Conservation (phyloP, 306 rosid species). For the Rosa multiflora region DNA sequence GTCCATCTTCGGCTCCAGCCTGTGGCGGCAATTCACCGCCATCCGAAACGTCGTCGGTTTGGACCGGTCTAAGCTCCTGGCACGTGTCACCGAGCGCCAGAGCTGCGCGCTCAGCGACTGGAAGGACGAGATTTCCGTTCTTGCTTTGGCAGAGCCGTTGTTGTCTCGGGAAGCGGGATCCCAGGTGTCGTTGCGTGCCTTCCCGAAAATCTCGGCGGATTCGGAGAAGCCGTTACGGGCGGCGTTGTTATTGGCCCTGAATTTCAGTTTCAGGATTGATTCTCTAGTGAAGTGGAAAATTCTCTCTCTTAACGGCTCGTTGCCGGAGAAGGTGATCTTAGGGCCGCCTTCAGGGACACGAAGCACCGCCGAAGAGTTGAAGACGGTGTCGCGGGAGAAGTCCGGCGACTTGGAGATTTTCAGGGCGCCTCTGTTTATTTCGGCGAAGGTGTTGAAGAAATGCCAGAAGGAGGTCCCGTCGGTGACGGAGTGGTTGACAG, state of each 20-base stretch:
- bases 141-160: constrained; percentile 17
- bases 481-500: constrained; percentile 66
- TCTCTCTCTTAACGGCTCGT: constrained; percentile 60
- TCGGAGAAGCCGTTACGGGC: constrained; percentile 32
- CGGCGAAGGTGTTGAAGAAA: constrained; percentile 87
- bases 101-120: constrained; percentile 82
- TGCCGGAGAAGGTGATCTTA: constrained; percentile 44
- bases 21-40: constrained; percentile 93
- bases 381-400: constrained; percentile 50
- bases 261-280: constrained; percentile 43
- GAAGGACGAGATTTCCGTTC: constrained; percentile 67
- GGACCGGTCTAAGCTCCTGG: constrained; percentile 39
- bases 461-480: constrained; percentile 95
- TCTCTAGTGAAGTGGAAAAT: constrained; percentile 62
- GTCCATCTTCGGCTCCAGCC: constrained; percentile 64
- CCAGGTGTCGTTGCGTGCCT: constrained; percentile 51
- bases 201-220: constrained; percentile 37
- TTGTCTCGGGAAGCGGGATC: constrained; percentile 20
- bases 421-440: constrained; percentile 41
- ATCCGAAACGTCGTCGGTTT: constrained; percentile 81
- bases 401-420: constrained; percentile 51
- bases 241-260: constrained; percentile 28
- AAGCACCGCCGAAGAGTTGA: constrained; percentile 63
- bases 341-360: constrained; percentile 65
- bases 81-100: constrained; percentile 89